A percentile compares a stretch with the other conserved stretches of the same genome.
phyloP scores from a whole-genome alignment of 768 basidiomycete genomes.

The Lentinula aciculospora region DNA sequence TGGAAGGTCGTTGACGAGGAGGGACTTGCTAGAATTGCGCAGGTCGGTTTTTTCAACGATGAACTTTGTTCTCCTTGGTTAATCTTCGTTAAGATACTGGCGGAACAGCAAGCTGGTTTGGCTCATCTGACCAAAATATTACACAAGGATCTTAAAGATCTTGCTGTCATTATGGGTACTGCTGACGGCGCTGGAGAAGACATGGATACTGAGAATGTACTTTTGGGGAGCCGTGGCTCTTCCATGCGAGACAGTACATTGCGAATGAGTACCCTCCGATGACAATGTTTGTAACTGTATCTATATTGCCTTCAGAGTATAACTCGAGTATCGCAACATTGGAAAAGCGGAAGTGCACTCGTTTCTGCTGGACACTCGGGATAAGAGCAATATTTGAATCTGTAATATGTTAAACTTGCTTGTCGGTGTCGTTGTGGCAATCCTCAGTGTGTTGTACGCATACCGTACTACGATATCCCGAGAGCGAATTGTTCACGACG shows the following conservation, averaged over 20 bases:
- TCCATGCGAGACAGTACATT: slow-evolving; percentile 1
- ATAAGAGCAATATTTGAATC: not conserved
- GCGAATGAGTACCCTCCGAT: not conserved
- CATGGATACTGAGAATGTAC: not conserved
- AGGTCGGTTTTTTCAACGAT: slow-evolving; percentile 35
- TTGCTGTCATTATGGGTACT: slow-evolving; percentile 56
- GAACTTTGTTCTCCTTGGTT: not conserved
- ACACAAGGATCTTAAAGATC: slow-evolving; percentile 56
- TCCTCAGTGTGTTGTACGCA: not conserved
- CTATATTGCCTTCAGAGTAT: not conserved
- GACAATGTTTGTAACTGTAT: not conserved
- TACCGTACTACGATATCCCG: not conserved
- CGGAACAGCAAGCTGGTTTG: slow-evolving; percentile 75
- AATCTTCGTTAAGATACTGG: slow-evolving; percentile 47
- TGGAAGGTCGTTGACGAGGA: slow-evolving; percentile 90
- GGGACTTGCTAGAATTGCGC: slow-evolving; percentile 68
- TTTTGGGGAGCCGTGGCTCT: not conserved
- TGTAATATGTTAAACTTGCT: not conserved
- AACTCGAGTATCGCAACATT: not conserved
- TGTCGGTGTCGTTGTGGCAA: not conserved
- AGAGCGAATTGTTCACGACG: not conserved
- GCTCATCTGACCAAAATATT: slow-evolving; percentile 76
- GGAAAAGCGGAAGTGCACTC: not conserved
- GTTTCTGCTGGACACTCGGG: not conserved
- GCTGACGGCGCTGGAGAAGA: slow-evolving; percentile 27